Percentiles rank a stretch among this genome's conserved stretches.
Evolutionary conservation across 805 yeast species (phyloP).

Genomic region (Metschnikowia cubensis): DNA sequence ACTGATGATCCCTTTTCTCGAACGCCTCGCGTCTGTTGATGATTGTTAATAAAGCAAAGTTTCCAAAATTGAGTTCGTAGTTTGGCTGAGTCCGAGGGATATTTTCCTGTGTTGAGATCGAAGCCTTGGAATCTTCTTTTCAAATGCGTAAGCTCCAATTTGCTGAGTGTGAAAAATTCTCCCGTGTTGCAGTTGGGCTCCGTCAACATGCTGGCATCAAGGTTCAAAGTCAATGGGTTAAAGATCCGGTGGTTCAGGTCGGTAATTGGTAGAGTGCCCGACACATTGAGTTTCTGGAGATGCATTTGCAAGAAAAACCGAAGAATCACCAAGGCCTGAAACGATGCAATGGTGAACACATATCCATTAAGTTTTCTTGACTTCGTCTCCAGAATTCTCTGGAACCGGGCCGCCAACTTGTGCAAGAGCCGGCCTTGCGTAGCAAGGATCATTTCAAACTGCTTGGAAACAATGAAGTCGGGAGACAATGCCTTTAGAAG

Average conservation of each 20-base stretch:
- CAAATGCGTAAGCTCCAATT: slow-evolving; percentile 25
- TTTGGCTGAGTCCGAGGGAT: slow-evolving; percentile 23
- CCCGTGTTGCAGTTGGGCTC: slow-evolving; percentile 4
- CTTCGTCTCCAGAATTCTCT: slow-evolving; percentile 12
- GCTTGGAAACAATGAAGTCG: slow-evolving; percentile 9
- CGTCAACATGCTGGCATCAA: slow-evolving; percentile 1
- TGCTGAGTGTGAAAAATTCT: slow-evolving; percentile 15
- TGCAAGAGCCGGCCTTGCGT: slow-evolving; percentile 33
- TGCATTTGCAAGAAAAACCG: slow-evolving; percentile 14
- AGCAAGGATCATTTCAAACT: slow-evolving; percentile 19
- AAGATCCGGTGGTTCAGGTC: slow-evolving; percentile 8
- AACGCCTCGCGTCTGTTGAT: not conserved
- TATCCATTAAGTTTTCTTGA: slow-evolving; percentile 6
- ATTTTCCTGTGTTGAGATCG: slow-evolving; percentile 19
- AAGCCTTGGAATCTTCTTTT: slow-evolving; percentile 18
- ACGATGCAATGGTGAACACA: slow-evolving; percentile 11
- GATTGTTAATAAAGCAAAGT: slow-evolving; percentile 24
- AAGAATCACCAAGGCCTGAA: slow-evolving; percentile 15
- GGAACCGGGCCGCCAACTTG: slow-evolving; percentile 22
- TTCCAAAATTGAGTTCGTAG: slow-evolving; percentile 31
- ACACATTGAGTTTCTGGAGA: not conserved
- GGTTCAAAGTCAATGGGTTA: slow-evolving; percentile 5
- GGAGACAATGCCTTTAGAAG: slow-evolving; percentile 14
- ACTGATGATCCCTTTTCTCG: not conserved
- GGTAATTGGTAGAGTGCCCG: slow-evolving; percentile 5